A percentile compares a stretch with the other conserved stretches of the same genome.
Evolutionary conservation across 805 yeast genomes (phyloP).

Genomic region (Hanseniaspora taiwanica): DNA sequence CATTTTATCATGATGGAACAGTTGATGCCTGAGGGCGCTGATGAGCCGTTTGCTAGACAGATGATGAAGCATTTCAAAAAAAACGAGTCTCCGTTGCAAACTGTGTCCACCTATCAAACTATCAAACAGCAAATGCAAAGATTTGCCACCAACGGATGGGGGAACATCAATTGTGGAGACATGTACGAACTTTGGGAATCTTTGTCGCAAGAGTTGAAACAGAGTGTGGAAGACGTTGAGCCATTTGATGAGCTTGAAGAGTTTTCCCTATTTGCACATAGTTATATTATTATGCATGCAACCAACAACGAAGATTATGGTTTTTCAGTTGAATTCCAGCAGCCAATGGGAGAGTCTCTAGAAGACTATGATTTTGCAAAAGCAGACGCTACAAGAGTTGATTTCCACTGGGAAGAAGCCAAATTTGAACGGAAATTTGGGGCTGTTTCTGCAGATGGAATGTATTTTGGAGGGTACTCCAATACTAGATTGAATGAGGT

Average conservation of each 20-base stretch:
- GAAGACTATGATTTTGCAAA: not conserved
- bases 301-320: conserved; percentile 23
- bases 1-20: conserved; percentile 64
- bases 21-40: conserved; percentile 46
- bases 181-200: conserved; percentile 48
- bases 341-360: not conserved
- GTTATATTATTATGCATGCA: conserved; percentile 58
- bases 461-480: conserved; percentile 27
- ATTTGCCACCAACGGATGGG: conserved; percentile 35
- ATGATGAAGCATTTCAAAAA: conserved; percentile 63
- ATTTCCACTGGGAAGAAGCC: conserved; percentile 3
- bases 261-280: conserved; percentile 61
- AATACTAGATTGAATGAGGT: conserved; percentile 16
- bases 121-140: conserved; percentile 35
- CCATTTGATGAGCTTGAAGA: conserved; percentile 80
- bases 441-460: conserved; percentile 9
- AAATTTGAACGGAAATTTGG: conserved; percentile 15
- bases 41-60: conserved; percentile 57
- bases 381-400: conserved; percentile 1
- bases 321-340: conserved; percentile 1
- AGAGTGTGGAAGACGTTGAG: conserved; percentile 37
- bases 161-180: conserved; percentile 36
- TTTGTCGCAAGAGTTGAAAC: conserved; percentile 27
- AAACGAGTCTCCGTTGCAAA: conserved; percentile 53
- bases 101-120: conserved; percentile 46